Evolutionary conservation across 1,284 basidiomycete genomes (phyloP), one percentile per base, ranked within the genome.

Genomic region (Moniliella sp.): DNA sequence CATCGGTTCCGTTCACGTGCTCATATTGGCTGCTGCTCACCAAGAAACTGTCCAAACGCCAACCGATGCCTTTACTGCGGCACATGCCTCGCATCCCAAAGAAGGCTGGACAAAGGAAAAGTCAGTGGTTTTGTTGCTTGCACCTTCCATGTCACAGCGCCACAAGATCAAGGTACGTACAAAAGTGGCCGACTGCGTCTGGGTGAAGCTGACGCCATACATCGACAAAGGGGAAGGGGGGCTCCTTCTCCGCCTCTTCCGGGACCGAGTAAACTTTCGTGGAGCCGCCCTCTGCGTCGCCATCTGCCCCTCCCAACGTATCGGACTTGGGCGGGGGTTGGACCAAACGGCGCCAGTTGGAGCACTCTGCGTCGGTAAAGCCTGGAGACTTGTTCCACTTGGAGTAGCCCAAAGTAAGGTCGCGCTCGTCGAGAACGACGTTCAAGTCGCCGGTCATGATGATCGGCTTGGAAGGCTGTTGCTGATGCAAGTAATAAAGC

Each of bases 381-480:
- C 56, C 57, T 2, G 62, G 55, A 8, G 48, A 43, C 39, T 64
- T 63, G 50, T 64, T 61, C 60, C 62, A 59, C 33, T 64, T 64
- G 15, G 60, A 58, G 36, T 57, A 61, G 12, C 61, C 61, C 26
- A 52, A 48, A 1, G 58, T 46, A 17, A 65, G 45, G 41, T 64
- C 63, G 19, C 50, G 36, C 15, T 46, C 37, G 31, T 44, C 46
- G 13, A 42, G 76, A 1, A 81, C 78, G 18, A 82, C 78, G 45
- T 86, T 86, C 40, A 84, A 52, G 58, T 86, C 81, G 15, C 81
- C 81, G n/a, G 69, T 67, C 81, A 81, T 86, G 36, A 86, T 75
- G 7, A 84, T 75, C 2, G 79, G 75, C 48, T 84, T 84, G 47
- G 68, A 69, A 37, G 65, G 67, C 59, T 82, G 77, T 8, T 82